phyloP scores from a whole-genome alignment of 352 stramenopile genomes.

The Phytophthora uliginosa region DNA sequence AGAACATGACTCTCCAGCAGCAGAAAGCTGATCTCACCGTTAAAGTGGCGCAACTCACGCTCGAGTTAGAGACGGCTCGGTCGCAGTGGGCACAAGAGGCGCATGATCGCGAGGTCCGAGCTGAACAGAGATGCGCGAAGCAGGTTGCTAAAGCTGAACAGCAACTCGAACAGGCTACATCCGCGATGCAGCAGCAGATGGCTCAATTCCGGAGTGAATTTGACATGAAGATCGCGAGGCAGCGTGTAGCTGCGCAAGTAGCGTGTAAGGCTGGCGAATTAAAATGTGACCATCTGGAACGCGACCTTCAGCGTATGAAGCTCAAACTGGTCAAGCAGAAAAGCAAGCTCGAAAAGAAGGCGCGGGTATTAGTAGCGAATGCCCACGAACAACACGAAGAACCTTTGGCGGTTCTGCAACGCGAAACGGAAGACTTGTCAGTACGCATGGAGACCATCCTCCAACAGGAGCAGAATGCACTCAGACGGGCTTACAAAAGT shows the following conservation, averaged over 20 bases:
- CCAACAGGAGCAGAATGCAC: constrained; percentile 22
- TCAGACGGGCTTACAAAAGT: constrained; percentile 22
- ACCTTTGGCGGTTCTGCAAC: constrained; percentile 21
- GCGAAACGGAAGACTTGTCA: constrained; percentile 28
- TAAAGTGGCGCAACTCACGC: constrained; percentile 41
- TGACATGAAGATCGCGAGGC: constrained; percentile 32
- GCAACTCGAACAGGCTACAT: constrained; percentile 38
- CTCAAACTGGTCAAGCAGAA: constrained; percentile 54
- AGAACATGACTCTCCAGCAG: constrained; percentile 32
- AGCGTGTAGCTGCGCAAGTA: constrained; percentile 41
- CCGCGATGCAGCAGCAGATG: constrained; percentile 49
- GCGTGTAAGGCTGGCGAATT: constrained; percentile 41
- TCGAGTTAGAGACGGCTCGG: constrained; percentile 41
- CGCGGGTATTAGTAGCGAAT: constrained; percentile 44
- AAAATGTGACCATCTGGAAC: constrained; percentile 35
- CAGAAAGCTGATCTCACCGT: constrained; percentile 43
- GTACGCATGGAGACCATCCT: constrained; percentile 23
- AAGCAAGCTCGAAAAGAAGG: constrained; percentile 64
- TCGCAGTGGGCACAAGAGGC: constrained; percentile 34
- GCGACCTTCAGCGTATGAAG: constrained; percentile 28
- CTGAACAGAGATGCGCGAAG: constrained; percentile 18
- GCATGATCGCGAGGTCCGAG: constrained; percentile 25
- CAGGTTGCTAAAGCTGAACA: constrained; percentile 29
- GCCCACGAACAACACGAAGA: constrained; percentile 32
- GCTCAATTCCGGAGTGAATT: constrained; percentile 36